Evolutionary conservation across 2,329 filamentous ascomycete genomes (phyloP), one percentile per base, ranked within the genome.

Genomic region (Calonectria fujianensis): DNA sequence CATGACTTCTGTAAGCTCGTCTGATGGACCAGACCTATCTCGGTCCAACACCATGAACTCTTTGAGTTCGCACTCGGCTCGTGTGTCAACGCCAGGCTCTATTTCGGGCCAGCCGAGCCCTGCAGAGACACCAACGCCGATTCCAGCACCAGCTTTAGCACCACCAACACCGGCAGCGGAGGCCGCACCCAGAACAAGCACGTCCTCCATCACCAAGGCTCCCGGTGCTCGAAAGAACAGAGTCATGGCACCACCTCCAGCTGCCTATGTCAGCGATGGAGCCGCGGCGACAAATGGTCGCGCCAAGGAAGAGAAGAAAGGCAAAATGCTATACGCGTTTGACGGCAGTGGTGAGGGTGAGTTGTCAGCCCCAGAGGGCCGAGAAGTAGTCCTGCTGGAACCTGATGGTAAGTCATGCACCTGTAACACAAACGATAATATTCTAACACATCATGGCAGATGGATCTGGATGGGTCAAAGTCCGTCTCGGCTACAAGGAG

Each of bases 41-140:
- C 91, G 96, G 51, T 94, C 94, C 76, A 95, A 98, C 82, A 98
- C 96, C 0, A 95, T 98, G 89, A 97, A 93, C 79, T 98, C 95
- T 1, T 86, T 98, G 35, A 97, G 94, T 83, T 98, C 96, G 0
- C 96, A 95, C 14, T 98, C 85, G 14, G 94, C 94, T 1, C 91
- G 94, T 73, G 90, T 95, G 72, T 96, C 95, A 5, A 89, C 96
- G 71, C 93, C 94, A 2, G 94, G 92, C 14, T 88, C 90, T 2
- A 84, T 84, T 7, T 89, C 89, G 16, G 82, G 80, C 50, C 87
- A 85, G 61, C 87, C 88, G 39, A 88, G 91, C 50, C 88, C 90
- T 4, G 85, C 86, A 2, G 88, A 93, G 74, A 85, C 87, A 13
- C 81, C 82, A 5, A 74, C 81, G 11, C 57, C 57, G 18, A 63